These are phyloP conservation scores for Debaryomyces psychrophilus DNA, from an alignment of 1,139 yeast genomes.

Conservation along the genomic window DNA sequence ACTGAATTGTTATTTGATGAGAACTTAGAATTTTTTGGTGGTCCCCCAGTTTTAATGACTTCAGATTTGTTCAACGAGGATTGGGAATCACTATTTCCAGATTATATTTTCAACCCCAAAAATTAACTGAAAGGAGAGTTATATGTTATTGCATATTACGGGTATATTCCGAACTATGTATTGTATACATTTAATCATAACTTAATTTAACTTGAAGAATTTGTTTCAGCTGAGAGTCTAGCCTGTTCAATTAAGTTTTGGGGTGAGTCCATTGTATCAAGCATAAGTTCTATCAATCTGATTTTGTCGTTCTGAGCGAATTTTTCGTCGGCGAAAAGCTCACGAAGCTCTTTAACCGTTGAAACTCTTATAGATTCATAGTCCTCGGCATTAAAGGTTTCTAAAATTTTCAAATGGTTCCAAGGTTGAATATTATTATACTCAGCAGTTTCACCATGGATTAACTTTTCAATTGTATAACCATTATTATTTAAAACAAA, in stretches of 20 bases:
- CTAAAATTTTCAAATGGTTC: constrained; percentile 37
- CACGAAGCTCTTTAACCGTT: constrained; percentile 31
- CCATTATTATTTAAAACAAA: constrained; percentile 46
- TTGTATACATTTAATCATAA: background rate
- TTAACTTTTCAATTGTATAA: constrained; percentile 44
- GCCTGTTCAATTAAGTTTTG: constrained; percentile 35
- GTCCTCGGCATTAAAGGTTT: constrained; percentile 33
- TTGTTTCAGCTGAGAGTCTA: constrained; percentile 26
- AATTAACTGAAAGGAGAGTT: constrained; percentile 9
- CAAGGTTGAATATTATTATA: constrained; percentile 46
- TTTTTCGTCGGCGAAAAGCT: constrained; percentile 28
- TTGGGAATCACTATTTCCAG: constrained; percentile 55
- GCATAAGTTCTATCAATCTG: constrained; percentile 39
- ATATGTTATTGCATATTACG: background rate
- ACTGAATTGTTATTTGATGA: constrained; percentile 30
- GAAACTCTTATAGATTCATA: constrained; percentile 30
- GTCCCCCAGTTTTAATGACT: constrained; percentile 58
- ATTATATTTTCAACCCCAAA: constrained; percentile 28
- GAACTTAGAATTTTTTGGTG: constrained; percentile 49
- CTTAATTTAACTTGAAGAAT: constrained; percentile 11
- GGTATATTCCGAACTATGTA: background rate
- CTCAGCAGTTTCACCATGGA: constrained; percentile 39
- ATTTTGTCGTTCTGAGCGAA: constrained; percentile 36
- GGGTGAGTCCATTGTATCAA: constrained; percentile 43
- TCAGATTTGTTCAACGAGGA: constrained; percentile 53